Evolutionary conservation across 2,329 filamentous ascomycete genomes (phyloP), one percentile per base, ranked within the genome.

Genomic region (Pseudocercospora musae): DNA sequence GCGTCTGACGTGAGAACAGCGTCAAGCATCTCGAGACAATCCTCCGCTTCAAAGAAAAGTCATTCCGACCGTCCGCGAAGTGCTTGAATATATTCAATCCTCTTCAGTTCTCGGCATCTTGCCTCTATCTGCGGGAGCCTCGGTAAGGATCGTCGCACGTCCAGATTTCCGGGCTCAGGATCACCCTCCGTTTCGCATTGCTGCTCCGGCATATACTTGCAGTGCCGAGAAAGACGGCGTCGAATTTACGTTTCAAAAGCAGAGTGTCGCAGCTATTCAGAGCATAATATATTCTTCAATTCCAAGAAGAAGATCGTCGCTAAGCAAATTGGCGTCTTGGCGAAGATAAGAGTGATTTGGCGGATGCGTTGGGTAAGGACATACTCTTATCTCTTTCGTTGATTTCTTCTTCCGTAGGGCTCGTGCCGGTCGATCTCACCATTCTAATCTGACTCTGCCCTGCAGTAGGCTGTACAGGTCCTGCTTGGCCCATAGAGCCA

Each of bases 181-280:
- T 31, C 25, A 52, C 48, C 11, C 21, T 52, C 48, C 48, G 48
- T 52, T 7, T 25, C 8, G 21, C 11, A n/a, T 52, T 52, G 48
- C 48, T 25, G 48, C 48, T 52, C 25, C 48, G 48, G 48, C 48
- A 52, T 1, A 18, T 52, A 25, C 21, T n/a, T 31, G 48, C 25
- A 52, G 48, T 52, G 48, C 48, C 48, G 23, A 52, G 48, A 52
- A n/a, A n/a, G 23, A 29, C 48, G 48, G 48, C 48, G 48, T 52
- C 48, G 15, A n/a, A 27, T 52, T 18, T 52, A 29, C 48, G 25
- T 52, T 52, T 52, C 48, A 52, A 52, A 52, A 48, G 21, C 18
- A 23, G 44, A 20, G 18, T 23, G 18, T 48, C 18, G 44, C 20
- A 48, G 44, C 44, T 48, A 25, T 23, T 20, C 44, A 48, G 44